Evolutionary conservation across 805 yeast genomes (phyloP), one percentile per base, ranked within the genome.

Genomic region (Sugiyamaella marilandica): DNA sequence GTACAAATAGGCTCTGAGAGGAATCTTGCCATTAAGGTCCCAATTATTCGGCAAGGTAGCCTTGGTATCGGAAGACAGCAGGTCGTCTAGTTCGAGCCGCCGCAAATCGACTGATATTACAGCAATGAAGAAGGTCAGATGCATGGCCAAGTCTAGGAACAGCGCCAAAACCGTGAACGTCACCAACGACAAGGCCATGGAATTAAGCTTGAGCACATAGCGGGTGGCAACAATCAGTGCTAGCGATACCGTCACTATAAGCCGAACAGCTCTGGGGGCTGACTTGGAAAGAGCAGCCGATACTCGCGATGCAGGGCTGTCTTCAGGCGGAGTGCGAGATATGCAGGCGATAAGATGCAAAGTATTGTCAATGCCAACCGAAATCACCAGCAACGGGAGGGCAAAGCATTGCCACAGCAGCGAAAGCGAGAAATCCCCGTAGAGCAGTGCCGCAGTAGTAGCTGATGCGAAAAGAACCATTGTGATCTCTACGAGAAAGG

Each of bases 21-120:
- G 34, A n/a, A 49, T 14, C 21, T 31, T 37, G 3, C 21, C n/a
- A 5, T 16, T 19, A 14, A 18, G 7, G 9, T 34, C 37, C 37
- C 37, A 34, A 13, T 39, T 39, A n/a, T 21, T 16, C 5, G 43
- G 21, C 21, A n/a, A 11, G 24, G 43, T 5, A 10, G 24, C 5
- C 24, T 39, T 11, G 14, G 16, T 18, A 26, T 46, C n/a, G n/a
- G 52, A 51, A 19, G 34, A 32, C 7, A 50, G 45, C 24, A 82
- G 63, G 55, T 83, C 88, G 13, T 77, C 77, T 14, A 84, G 72
- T 58, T 84, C 91, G 26, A 78, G 65, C 50, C 88, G 74, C 45
- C 83, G 76, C 31, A 83, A 69, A 68, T 88, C 95, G 36, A 87
- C 78, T 14, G 84, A 75, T 31, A 87, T 69, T 1, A 86, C 80